Percentiles rank a stretch among this genome's conserved stretches.
These are phyloP conservation scores for Corylus avellana DNA, from an alignment of 306 rosid species.

Conservation along the genomic window DNA sequence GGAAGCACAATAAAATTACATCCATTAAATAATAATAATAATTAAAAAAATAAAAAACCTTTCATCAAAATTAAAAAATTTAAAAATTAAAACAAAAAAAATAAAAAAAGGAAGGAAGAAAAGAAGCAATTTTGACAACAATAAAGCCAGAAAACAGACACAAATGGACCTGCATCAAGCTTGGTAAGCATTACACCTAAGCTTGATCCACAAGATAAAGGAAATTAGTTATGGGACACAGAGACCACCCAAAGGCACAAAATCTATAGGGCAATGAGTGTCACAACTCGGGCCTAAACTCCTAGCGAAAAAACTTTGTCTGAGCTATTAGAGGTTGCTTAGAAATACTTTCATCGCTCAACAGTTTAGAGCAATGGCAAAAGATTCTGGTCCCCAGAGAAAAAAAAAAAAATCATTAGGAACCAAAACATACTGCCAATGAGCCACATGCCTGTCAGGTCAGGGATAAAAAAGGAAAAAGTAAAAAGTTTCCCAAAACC, in stretches of 20 bases:
- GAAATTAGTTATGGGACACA: not conserved
- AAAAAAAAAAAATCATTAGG: not conserved
- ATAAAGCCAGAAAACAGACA: not conserved
- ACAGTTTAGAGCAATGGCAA: not conserved
- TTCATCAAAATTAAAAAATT: not conserved
- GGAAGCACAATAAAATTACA: not conserved
- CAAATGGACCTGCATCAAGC: not conserved
- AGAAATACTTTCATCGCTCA: not conserved
- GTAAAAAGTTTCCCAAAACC: not conserved
- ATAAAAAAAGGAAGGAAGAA: not conserved
- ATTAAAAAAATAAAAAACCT: not conserved
- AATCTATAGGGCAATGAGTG: not conserved
- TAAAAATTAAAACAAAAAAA: too few species aligned
- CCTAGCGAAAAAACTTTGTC: not conserved
- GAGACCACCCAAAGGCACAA: conserved; percentile 1
- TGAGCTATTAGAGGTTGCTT: not conserved
- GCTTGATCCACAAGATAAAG: not conserved
- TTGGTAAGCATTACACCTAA: not conserved
- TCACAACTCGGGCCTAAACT: not conserved
- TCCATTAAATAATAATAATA: not conserved
- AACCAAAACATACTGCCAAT: not conserved
- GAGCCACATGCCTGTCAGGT: too few species aligned
- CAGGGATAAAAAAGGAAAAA: too few species aligned
- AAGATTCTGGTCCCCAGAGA: not conserved
- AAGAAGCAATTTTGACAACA: conserved; percentile 1